Base-by-base conservation (phyloP, 176 grass and related monocot genomes). In the Cymbopogon citratus region DNA sequence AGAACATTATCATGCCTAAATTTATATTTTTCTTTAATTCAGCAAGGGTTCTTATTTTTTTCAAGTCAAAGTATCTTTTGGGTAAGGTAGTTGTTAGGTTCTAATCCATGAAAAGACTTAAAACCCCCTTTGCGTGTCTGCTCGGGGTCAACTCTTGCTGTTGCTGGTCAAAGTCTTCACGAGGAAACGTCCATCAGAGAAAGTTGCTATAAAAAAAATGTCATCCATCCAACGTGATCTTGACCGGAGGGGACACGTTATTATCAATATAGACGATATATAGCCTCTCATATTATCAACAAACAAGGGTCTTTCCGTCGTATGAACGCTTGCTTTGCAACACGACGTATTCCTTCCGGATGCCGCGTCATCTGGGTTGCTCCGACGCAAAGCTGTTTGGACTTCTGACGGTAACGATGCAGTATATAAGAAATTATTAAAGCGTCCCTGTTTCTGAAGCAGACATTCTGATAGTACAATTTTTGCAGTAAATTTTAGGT, bases 111-210 rank as follows among this genome's bases (percentile, higher is more conserved):
- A 85, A 74, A 71, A 63, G 81, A 88, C 75, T 12, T 56, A 18
- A 51, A 80, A 67, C 31, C 70, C 49, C 31, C 76, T 80, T 85
- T 89, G 60, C 82, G 76, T 89, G 76, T 40, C 23, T 85, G 63
- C 51, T 10, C 61, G 11, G 79, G 26, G 60, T 71, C 80, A 46
- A 26, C 71, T 72, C 40, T 26, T 83, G 18, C 70, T 64, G 65
- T 34, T 78, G 18, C 43, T 71, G 65, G 82, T 77, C 87, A 85
- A 89, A 89, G 81, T 84, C 82, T 70, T 69, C 51, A 57, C 28
- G 41, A 69, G 61, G 62, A 80, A 81, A 84, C 78, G 81, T 84
- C 74, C 35, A 83, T 77, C 35, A 71, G 67, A 74, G 67, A 88
- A 83, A 88, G 74, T 36, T 66, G 54, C 45, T 46, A 43, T 70